Base-by-base conservation (phyloP, 768 basidiomycete species). In the Kwoniella heveanensis region DNA sequence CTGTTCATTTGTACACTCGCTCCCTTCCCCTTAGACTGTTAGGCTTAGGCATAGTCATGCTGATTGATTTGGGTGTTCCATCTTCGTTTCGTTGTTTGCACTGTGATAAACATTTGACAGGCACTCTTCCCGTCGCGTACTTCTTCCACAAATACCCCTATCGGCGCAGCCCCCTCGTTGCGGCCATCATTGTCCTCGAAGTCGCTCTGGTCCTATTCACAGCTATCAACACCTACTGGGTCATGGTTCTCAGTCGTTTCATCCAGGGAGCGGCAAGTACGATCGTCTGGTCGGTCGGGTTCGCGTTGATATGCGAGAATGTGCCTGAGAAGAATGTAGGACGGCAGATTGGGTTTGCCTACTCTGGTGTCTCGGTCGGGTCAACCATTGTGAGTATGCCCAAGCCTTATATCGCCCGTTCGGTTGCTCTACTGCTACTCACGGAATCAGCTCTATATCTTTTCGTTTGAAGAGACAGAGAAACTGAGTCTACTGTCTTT, bases 261-360 rank as follows among this genome's bases (percentile, higher is more conserved):
- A 39, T 77, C 21, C 71, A 70, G 48, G 71, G 71, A 10, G 64
- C 65, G 19, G 62, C 71, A 1, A 67, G 67, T 61, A 65, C 69
- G 1, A 61, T 74, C 5, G 68, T 75, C 6, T 74, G 71, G 71
- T 57, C 61, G 10, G 62, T 68, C 39, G 64, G 64, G 12, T 67
- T 65, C 21, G 55, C 60, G 19, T 59, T 64, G 39, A 66, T 64
- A 15, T 69, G 68, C 49, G 76, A 77, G 60, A 76, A 73, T 49
- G 72, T 73, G 2, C 39, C 37, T 0, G 68, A 73, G 62, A 69
- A 67, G 22, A 63, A 68, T 49, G 62, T 77, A 3, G 76, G 76
- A n/a, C 54, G 66, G 19, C 69, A 76, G 27, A 65, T 76, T n/a
- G 76, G 76, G 3, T 76, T 70, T 48, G 76, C 76, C 1, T 65